Evolutionary conservation across 129 eudicot genomes (phyloP), one percentile per base, ranked within the genome.

Genomic region (Artemisia annua): DNA sequence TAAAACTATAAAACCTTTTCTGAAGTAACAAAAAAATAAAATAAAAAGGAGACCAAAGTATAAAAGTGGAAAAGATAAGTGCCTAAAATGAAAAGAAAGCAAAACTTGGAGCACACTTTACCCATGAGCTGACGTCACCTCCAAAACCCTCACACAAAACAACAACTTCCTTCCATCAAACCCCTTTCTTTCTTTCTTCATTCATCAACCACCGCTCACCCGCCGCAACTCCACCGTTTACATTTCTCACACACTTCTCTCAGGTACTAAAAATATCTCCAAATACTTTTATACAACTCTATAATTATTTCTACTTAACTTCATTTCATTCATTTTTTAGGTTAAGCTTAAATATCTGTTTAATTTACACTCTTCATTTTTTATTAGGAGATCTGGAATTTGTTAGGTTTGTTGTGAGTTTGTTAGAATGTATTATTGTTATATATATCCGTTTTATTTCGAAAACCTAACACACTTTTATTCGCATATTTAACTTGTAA

Each of bases 31-130:
- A 51, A 4, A 14, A 12, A n/a, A 51, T 1, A 13, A 10, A 7
- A 60, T 1, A 3, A 11, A 2, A 50, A 49, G 50, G 46, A 15
- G 60, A 14, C 59, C 19, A 67, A 67, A 49, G n/a, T 50, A 26
- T 57, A 50, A 22, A 68, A 24, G 3, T 1, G 1, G 10, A 22
- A 68, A 24, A 67, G 18, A 16, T 6, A 19, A 53, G 61, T 72
- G 69, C 15, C 60, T 5, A 74, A 73, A 74, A 51, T 26, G 44
- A 35, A 19, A 51, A 35, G 4, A 26, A 55, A 19, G n/a, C 5
- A 35, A 70, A 51, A 70, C 81, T 77, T 77, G 81, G 81, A 69
- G 76, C 30, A 15, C 71, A 77, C 76, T 77, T 60, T 24, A 69
- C 63, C 0, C 18, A 6, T 1, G 60, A 48, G 49, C 43, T 60